These are phyloP conservation scores for Corchorus capsularis DNA, from an alignment of 345 rosid species.

Conservation along the genomic window DNA sequence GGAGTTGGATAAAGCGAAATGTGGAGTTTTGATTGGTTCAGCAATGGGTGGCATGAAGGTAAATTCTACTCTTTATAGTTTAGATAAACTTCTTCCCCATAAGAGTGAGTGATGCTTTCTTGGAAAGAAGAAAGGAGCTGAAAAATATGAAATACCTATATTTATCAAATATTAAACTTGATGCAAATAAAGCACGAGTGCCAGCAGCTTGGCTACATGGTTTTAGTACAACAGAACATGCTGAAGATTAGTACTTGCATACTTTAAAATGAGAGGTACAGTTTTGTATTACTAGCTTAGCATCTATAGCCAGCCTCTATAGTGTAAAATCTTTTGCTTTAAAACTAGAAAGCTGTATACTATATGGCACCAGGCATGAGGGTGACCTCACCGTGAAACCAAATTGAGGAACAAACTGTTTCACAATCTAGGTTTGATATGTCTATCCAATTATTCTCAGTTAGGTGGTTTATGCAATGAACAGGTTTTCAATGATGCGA, in stretches of 20 bases:
- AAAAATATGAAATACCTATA: neutral
- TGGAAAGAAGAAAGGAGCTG: neutral
- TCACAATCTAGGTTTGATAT: neutral
- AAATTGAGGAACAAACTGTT: neutral
- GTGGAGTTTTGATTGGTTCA: slow-evolving; percentile 95
- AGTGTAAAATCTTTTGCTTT: neutral
- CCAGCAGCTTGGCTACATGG: neutral
- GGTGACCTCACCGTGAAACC: neutral
- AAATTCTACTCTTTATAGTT: neutral
- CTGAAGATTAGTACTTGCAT: neutral
- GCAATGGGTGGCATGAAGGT: slow-evolving; percentile 34
- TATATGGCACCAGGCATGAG: neutral
- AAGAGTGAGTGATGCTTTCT: neutral
- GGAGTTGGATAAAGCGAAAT: slow-evolving; percentile 73
- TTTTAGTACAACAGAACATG: neutral
- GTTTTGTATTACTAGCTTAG: slow-evolving; percentile 1
- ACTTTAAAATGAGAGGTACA: neutral
- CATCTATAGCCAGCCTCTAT: neutral
- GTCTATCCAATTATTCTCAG: neutral
- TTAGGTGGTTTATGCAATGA: slow-evolving; percentile 12
- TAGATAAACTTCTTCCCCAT: neutral
- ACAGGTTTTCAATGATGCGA: slow-evolving; percentile 89
- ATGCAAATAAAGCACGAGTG: slow-evolving; percentile 35
- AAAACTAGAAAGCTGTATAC: neutral
- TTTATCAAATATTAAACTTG: neutral